A percentile compares a stretch with the other conserved stretches of the same genome.
phyloP scores from a whole-genome alignment of 192 early-diverging fungal genomes.

The Anaeromyces robustus region DNA sequence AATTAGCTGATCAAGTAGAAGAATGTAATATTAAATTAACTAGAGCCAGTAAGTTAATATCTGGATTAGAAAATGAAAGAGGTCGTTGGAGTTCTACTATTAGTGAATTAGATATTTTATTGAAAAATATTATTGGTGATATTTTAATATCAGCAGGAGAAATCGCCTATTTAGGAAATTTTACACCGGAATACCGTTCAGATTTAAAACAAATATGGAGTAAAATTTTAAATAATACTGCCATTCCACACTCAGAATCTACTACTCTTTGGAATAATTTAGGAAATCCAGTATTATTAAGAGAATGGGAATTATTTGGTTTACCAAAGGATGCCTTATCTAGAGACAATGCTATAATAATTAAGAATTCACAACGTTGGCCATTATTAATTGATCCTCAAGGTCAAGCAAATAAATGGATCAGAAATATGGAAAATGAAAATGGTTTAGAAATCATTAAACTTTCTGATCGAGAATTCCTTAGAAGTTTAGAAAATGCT shows the following conservation, averaged over 20 bases:
- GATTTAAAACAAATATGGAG: constrained; percentile 27
- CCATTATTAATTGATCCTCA: constrained; percentile 45
- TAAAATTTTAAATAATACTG: constrained; percentile 10
- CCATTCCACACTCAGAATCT: constrained; percentile 26
- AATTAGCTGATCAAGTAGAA: constrained; percentile 43
- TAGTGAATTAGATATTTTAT: background rate
- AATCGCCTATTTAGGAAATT: constrained; percentile 42
- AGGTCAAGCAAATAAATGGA: constrained; percentile 52
- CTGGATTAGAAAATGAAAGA: constrained; percentile 40
- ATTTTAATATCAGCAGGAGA: constrained; percentile 35
- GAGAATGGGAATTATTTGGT: constrained; percentile 36
- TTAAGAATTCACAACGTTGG: constrained; percentile 37
- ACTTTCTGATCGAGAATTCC: constrained; percentile 37
- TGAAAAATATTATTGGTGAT: constrained; percentile 25
- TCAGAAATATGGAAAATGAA: constrained; percentile 48
- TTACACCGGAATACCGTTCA: constrained; percentile 32
- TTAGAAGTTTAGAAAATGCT: constrained; percentile 40
- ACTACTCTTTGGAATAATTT: constrained; percentile 30
- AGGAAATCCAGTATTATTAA: constrained; percentile 37
- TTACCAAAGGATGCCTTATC: constrained; percentile 43
- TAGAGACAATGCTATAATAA: constrained; percentile 38
- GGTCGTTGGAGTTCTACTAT: constrained; percentile 40
- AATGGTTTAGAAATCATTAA: constrained; percentile 38
- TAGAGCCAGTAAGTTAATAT: constrained; percentile 35
- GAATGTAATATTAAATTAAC: constrained; percentile 30